Base-by-base conservation (phyloP, 176 grass and related monocot genomes). In the Bonia amplexicaulis region DNA sequence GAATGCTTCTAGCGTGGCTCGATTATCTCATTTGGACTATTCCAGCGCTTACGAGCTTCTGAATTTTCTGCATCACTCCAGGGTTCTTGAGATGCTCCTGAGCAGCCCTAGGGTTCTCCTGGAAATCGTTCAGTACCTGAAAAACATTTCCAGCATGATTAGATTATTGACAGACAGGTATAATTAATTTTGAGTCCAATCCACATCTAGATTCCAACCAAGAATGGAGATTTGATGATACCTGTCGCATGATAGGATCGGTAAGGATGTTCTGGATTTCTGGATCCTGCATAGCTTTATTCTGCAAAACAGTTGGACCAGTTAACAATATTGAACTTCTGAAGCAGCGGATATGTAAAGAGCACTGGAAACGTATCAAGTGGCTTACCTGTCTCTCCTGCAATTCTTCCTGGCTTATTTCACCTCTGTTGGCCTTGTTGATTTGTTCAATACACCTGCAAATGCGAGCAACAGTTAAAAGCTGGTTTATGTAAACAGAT, bases 161-260 rank as follows among this genome's bases (percentile, higher is more conserved):
- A 46, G 19, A 75, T 71, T 15, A 62, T 65, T 48, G 17, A 12
- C 26, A 27, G 11, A 41, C 23, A 65, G 5, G 14, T 26, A 42
- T 4, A 52, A 53, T 11, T 35, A 9, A 7, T 37, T 63, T 25
- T 37, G 11, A n/a, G 4, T 40, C 9, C 46, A 52, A 31, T 8
- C 25, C 40, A 49, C 55, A 51, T 47, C 9, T 5, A 23, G n/a
- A 13, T 63, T 58, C 12, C 10, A 17, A 26, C 48, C 10, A 42
- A 66, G 13, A 14, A 62, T 0, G 77, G 59, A 62, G 16, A 63
- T 20, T 33, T 13, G 0, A 72, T 45, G 4, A 12, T 93, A 99
- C 97, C 93, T 99, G 97, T 42, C 93, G 84, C 97, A 99, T 99
- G 47, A 99, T 91, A 16, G 97, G 97, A 75, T 99, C 97, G 0